phyloP scores from a whole-genome alignment of 148 eudicot genomes.

The Heliamphora exappendiculata region DNA sequence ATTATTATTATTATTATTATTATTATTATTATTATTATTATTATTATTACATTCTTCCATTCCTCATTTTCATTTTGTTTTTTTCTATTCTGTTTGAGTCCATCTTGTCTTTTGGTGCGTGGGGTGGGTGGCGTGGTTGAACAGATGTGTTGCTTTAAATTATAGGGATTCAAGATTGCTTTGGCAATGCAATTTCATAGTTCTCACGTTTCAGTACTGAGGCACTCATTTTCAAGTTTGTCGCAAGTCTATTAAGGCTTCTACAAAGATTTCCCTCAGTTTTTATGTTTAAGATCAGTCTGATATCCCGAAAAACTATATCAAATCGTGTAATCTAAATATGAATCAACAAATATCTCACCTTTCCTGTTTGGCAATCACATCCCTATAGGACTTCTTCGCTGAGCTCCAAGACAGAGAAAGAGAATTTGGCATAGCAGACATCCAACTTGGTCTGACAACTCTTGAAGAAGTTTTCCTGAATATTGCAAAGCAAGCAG shows the following conservation, averaged over 20 bases:
- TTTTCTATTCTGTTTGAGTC: not conserved
- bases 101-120: not conserved
- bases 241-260: not conserved
- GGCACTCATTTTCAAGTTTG: not conserved
- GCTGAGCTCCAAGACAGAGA: constrained; percentile 72
- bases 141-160: not conserved
- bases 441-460: constrained; percentile 79
- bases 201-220: not conserved
- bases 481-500: constrained; percentile 74
- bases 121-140: not conserved
- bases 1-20: not conserved
- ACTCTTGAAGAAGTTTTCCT: constrained; percentile 94
- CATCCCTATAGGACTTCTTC: constrained; percentile 42
- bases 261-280: not conserved
- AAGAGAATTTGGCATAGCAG: constrained; percentile 57
- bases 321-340: not conserved
- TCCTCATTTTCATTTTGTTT: not conserved
- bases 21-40: not conserved
- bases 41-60: too few species aligned
- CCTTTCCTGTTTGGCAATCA: not conserved
- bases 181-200: not conserved
- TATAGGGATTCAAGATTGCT: not conserved
- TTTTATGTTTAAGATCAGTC: not conserved
- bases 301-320: not conserved
- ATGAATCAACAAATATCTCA: not conserved